A percentile compares a stretch with the other conserved stretches of the same genome.
Evolutionary conservation across 768 basidiomycete genomes (phyloP).

Genomic region (Tricholoma hemisulphureum): DNA sequence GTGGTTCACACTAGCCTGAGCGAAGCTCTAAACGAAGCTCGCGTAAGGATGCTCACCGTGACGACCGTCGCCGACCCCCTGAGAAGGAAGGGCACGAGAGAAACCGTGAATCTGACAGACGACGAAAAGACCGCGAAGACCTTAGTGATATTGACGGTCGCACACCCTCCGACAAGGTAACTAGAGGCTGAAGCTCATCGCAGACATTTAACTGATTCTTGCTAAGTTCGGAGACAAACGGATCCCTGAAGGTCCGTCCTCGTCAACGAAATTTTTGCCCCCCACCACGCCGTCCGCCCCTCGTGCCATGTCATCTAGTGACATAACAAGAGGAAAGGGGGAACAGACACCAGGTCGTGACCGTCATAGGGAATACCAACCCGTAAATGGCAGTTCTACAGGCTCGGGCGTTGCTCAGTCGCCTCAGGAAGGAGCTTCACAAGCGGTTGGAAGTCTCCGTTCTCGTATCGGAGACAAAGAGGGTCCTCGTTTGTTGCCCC

Average conservation of each 20-base stretch:
- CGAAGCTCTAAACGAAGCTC: conserved; percentile 79
- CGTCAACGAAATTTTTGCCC: conserved; percentile 45
- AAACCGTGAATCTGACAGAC: conserved; percentile 62
- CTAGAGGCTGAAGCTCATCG: conserved; percentile 11
- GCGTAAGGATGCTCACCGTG: conserved; percentile 74
- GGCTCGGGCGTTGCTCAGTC: conserved; percentile 16
- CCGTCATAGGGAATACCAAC: conserved; percentile 48
- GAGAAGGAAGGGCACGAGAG: conserved; percentile 74
- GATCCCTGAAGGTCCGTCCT: conserved; percentile 46
- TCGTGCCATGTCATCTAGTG: conserved; percentile 61
- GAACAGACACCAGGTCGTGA: conserved; percentile 40
- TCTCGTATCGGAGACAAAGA: conserved; percentile 67
- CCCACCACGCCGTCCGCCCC: conserved; percentile 68
- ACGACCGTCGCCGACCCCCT: conserved; percentile 65
- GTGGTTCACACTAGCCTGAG: conserved; percentile 50
- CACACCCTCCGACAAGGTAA: conserved; percentile 60
- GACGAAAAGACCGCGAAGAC: conserved; percentile 64
- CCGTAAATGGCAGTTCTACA: conserved; percentile 28
- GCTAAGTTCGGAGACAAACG: conserved; percentile 56
- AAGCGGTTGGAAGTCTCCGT: conserved; percentile 32
- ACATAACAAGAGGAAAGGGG: conserved; percentile 41
- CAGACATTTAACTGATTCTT: conserved; percentile 9
- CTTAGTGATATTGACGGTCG: conserved; percentile 49
- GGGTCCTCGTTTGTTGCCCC: conserved; percentile 33
- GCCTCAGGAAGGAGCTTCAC: conserved; percentile 23